A percentile compares a stretch with the other conserved stretches of the same genome.
Conservation (phyloP, 2,329 filamentous ascomycete genomes). For the Coniella vitis region DNA sequence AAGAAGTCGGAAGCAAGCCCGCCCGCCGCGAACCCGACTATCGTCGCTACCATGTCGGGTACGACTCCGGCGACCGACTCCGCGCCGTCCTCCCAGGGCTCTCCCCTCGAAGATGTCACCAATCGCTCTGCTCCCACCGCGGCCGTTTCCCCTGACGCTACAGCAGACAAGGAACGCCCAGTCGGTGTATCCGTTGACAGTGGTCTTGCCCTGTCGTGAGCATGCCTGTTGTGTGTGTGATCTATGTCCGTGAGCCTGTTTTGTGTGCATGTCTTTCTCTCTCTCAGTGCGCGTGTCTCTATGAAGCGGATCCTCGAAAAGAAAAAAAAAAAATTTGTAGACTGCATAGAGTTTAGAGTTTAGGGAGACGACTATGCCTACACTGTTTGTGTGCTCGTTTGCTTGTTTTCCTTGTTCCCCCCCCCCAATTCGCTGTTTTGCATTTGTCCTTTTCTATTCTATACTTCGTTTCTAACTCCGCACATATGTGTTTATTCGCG, state of each 20-base stretch:
- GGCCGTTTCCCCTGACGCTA: neutral
- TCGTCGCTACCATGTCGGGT: conserved; percentile 4
- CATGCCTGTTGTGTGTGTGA: neutral
- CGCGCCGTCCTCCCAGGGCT: neutral
- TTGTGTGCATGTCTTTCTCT: no score
- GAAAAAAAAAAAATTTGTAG: neutral
- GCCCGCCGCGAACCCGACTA: conserved; percentile 5
- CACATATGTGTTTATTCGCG: no score
- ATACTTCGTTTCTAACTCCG: no score
- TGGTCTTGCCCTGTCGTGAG: conserved; percentile 20
- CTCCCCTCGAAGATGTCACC: conserved; percentile 12
- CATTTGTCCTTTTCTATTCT: no score
- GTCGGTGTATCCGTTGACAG: conserved; percentile 22
- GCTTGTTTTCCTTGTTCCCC: no score
- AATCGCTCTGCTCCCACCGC: conserved; percentile 1
- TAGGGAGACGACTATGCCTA: no score
- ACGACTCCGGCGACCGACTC: conserved; percentile 1
- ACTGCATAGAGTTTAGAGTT: conserved; percentile 4
- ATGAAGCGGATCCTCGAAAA: no score
- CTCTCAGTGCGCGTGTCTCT: no score
- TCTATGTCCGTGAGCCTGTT: no score
- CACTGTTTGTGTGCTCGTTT: no score
- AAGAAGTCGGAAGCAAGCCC: conserved; percentile 25
- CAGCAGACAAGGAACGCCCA: conserved; percentile 12
- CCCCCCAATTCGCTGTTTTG: no score